phyloP scores from a whole-genome alignment of 2,329 filamentous ascomycete genomes.

The Aspergillus fructus region DNA sequence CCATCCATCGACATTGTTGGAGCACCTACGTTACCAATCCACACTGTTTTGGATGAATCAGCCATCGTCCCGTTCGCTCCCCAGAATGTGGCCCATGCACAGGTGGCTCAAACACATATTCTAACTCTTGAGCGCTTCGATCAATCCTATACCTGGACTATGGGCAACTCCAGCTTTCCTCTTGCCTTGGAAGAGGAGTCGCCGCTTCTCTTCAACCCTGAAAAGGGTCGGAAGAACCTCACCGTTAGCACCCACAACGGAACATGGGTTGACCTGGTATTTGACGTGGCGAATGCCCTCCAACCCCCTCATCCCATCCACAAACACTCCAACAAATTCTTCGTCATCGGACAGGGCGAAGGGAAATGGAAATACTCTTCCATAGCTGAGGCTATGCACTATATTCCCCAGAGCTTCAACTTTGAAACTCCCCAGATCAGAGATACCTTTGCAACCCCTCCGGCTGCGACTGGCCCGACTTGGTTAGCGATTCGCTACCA shows the following conservation, averaged over 20 bases:
- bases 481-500: constrained; percentile 58
- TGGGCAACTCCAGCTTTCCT: constrained; percentile 44
- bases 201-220: constrained; percentile 52
- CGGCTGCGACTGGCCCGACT: constrained; percentile 28
- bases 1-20: constrained; percentile 55
- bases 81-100: constrained; percentile 36
- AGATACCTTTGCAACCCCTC: constrained; percentile 49
- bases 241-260: constrained; percentile 49
- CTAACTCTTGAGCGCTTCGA: constrained; percentile 31
- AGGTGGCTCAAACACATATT: constrained; percentile 49
- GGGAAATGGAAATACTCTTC: constrained; percentile 54
- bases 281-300: constrained; percentile 44
- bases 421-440: constrained; percentile 55
- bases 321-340: constrained; percentile 64
- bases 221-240: constrained; percentile 42
- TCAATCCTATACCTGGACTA: constrained; percentile 54
- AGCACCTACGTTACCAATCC: constrained; percentile 35
- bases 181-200: constrained; percentile 36
- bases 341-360: constrained; percentile 53
- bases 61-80: constrained; percentile 50
- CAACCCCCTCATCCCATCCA: constrained; percentile 62
- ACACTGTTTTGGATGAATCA: constrained; percentile 47
- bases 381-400: constrained; percentile 53
- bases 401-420: constrained; percentile 56
- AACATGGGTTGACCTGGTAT: constrained; percentile 59